Evolutionary conservation across 345 rosid species (phyloP).

Genomic region (Salix exigua): DNA sequence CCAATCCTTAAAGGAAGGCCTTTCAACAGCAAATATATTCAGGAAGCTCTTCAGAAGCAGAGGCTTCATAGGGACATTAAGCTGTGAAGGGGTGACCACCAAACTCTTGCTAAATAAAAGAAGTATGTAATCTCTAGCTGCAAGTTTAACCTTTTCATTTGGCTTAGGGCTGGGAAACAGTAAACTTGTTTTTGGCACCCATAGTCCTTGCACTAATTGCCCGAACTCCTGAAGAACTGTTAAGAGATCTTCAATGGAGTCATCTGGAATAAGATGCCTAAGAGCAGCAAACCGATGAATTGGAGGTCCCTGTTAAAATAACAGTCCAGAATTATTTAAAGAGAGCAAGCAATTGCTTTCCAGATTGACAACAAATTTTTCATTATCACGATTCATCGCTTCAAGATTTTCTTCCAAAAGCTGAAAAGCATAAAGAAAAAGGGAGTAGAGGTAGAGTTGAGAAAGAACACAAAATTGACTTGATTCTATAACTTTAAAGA

Average conservation of each 20-base stretch:
- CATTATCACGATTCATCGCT: not conserved
- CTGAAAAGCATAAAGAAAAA: not conserved
- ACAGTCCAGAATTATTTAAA: constrained; percentile 10
- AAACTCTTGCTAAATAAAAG: constrained; percentile 44
- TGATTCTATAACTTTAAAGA: not conserved
- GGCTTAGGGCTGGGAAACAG: constrained; percentile 27
- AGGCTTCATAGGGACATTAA: constrained; percentile 18
- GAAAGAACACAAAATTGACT: too few relatives aligned
- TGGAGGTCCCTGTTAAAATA: constrained; percentile 47
- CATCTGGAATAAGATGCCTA: constrained; percentile 55
- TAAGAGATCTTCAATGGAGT: constrained; percentile 46
- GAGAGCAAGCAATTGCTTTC: not conserved
- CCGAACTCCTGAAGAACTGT: constrained; percentile 53
- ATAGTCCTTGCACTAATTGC: constrained; percentile 77
- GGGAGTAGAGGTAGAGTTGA: not conserved
- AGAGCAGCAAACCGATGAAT: constrained; percentile 57
- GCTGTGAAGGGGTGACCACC: constrained; percentile 23
- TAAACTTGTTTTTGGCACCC: constrained; percentile 62
- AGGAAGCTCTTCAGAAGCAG: constrained; percentile 31
- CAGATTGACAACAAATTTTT: not conserved
- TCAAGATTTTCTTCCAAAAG: not conserved
- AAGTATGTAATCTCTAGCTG: constrained; percentile 55
- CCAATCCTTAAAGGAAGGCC: constrained; percentile 47
- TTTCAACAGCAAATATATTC: constrained; percentile 43
- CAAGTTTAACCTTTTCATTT: constrained; percentile 9